phyloP scores from a whole-genome alignment of 2,329 filamentous ascomycete genomes.

The Escovopsis weberi region DNA sequence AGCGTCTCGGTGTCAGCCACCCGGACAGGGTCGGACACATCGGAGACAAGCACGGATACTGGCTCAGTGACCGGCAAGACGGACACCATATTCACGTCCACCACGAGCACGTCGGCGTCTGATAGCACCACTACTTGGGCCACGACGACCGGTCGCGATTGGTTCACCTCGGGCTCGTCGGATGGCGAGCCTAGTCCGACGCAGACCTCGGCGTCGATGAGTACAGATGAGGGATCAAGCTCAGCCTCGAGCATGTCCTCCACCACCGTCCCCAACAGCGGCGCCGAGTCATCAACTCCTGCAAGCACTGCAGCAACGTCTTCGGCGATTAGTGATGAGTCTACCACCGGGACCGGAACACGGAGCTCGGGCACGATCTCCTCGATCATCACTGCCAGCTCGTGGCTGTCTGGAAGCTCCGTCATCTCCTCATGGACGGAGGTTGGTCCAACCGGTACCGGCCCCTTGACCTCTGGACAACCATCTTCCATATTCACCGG shows the following conservation, averaged over 20 bases:
- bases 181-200: neutral
- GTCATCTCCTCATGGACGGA: neutral
- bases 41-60: constrained; percentile 1
- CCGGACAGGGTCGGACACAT: neutral
- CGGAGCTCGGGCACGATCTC: neutral
- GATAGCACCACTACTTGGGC: neutral
- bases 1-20: neutral
- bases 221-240: neutral
- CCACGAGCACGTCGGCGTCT: neutral
- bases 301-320: neutral
- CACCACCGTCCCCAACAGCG: neutral
- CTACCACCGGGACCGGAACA: neutral
- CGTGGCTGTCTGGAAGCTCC: neutral
- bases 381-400: neutral
- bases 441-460: neutral
- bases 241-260: neutral
- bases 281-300: neutral
- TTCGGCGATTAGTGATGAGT: neutral
- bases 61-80: constrained; percentile 4
- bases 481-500: neutral
- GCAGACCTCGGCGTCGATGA: neutral
- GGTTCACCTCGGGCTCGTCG: neutral
- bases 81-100: neutral
- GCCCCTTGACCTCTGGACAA: neutral
- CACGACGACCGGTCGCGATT: neutral